A percentile compares a stretch with the other conserved stretches of the same genome.
These are phyloP conservation scores for Trichosporon asahii DNA, from an alignment of 1,284 basidiomycete genomes.

Conservation along the genomic window DNA sequence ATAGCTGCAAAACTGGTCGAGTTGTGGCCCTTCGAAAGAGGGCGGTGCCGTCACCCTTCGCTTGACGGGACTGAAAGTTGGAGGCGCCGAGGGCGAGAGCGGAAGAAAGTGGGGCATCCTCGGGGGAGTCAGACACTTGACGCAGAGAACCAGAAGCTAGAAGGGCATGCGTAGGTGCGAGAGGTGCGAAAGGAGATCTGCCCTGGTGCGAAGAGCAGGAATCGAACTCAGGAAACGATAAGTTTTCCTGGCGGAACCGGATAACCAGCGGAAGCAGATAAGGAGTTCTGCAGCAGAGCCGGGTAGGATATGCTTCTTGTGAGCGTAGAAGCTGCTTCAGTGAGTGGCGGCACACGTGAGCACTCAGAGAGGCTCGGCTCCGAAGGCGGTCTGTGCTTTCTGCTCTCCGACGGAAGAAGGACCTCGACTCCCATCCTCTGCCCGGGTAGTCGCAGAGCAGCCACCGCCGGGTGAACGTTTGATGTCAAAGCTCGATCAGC, in stretches of 20 bases:
- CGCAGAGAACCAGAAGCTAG: neutral
- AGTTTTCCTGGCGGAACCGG: neutral
- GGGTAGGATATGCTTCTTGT: neutral
- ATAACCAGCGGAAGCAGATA: neutral
- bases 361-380: no score
- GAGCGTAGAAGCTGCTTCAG: no score
- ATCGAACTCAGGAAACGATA: neutral
- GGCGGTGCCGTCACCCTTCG: no score
- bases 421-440: no score
- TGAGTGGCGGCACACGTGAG: no score
- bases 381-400: no score
- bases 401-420: no score
- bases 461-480: neutral
- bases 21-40: neutral
- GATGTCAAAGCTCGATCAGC: neutral
- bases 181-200: neutral
- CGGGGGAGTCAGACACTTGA: neutral
- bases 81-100: no score
- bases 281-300: neutral
- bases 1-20: neutral
- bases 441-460: no score
- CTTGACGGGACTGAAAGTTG: neutral
- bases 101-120: neutral
- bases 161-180: neutral
- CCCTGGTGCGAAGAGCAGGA: neutral